These are phyloP conservation scores for Ophiostoma ulmi DNA, from an alignment of 2,329 filamentous ascomycete genomes.

Conservation along the genomic window DNA sequence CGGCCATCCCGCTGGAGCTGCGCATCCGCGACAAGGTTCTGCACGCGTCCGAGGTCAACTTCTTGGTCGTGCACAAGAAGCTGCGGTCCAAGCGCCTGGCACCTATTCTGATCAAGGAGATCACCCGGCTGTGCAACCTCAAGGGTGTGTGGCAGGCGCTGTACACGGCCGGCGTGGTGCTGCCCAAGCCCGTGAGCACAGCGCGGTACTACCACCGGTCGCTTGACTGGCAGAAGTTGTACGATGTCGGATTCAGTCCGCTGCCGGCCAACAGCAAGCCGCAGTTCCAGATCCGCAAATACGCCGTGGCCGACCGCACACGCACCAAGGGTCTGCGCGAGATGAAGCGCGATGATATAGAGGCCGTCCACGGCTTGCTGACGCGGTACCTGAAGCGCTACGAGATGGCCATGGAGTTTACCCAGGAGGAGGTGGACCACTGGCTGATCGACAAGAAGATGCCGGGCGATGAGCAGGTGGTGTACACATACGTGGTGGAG, in stretches of 20 bases:
- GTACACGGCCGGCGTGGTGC: conserved; percentile 86
- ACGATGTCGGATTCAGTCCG: conserved; percentile 89
- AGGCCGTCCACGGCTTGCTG: conserved; percentile 68
- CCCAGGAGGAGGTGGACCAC: conserved; percentile 74
- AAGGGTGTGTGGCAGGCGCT: conserved; percentile 88
- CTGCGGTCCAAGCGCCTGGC: conserved; percentile 86
- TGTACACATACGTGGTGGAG: conserved; percentile 92
- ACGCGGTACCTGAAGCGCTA: conserved; percentile 73
- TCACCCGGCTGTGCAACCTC: conserved; percentile 86
- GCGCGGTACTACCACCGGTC: conserved; percentile 94
- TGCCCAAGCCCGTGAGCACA: conserved; percentile 87
- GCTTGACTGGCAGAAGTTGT: conserved; percentile 92
- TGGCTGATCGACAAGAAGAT: conserved; percentile 74
- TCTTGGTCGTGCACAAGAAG: conserved; percentile 97
- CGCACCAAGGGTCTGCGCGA: conserved; percentile 68
- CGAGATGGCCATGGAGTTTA: conserved; percentile 78
- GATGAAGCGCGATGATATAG: conserved; percentile 75
- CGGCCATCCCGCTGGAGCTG: conserved; percentile 79
- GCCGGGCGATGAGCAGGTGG: conserved; percentile 66
- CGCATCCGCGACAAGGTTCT: conserved; percentile 72
- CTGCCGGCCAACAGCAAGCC: conserved; percentile 80
- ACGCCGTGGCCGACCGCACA: conserved; percentile 71
- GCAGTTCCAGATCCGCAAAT: conserved; percentile 77
- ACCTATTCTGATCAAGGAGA: conserved; percentile 94
- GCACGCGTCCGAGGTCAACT: conserved; percentile 89